Evolutionary conservation across 805 yeast species (phyloP).

Genomic region (Sugiyamaella boreocaroliniensis): DNA sequence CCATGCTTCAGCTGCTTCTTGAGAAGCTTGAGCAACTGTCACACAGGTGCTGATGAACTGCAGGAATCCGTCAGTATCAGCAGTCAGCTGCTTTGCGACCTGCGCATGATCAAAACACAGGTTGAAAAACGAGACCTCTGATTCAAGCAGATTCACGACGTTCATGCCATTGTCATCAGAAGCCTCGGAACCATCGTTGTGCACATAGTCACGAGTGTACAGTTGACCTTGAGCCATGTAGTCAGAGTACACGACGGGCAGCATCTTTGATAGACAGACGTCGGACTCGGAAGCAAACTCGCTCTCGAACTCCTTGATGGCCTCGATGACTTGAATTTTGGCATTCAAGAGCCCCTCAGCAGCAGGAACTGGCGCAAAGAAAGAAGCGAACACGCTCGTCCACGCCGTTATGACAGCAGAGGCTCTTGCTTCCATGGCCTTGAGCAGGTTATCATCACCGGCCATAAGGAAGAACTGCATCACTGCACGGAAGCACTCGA

Average conservation of each 20-base stretch:
- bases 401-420: slow-evolving; percentile 9
- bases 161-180: background rate
- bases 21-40: background rate
- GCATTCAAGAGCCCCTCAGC: background rate
- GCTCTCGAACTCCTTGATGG: slow-evolving; percentile 10
- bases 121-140: background rate
- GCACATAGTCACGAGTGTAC: background rate
- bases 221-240: background rate
- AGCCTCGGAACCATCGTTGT: background rate
- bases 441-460: slow-evolving; percentile 10
- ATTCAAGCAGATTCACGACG: background rate
- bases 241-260: background rate
- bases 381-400: slow-evolving; percentile 7
- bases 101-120: background rate
- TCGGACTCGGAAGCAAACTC: background rate
- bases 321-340: slow-evolving; percentile 9
- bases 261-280: background rate
- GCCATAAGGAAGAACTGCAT: slow-evolving; percentile 25
- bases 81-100: slow-evolving; percentile 1
- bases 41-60: background rate
- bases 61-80: background rate
- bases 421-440: slow-evolving; percentile 4
- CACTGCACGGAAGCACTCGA: slow-evolving; percentile 31
- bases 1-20: slow-evolving; percentile 32
- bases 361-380: slow-evolving; percentile 2